phyloP scores from a whole-genome alignment of 2,329 filamentous ascomycete species.

The Fusarium ramigenum region DNA sequence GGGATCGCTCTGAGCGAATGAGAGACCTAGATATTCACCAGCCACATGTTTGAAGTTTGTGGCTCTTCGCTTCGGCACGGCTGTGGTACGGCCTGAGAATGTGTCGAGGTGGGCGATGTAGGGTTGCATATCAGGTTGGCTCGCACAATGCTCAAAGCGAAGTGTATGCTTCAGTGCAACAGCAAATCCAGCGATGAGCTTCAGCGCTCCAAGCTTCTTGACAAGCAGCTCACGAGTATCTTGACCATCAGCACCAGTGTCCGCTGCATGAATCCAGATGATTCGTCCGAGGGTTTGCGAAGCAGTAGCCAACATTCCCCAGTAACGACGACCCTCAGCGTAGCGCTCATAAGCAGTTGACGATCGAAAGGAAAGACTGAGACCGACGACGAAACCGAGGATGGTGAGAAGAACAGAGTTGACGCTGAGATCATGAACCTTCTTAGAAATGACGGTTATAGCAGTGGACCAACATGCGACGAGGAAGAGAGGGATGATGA shows the following conservation, averaged over 20 bases:
- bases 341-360: constrained; percentile 81
- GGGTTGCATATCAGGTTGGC: constrained; percentile 77
- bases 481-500: constrained; percentile 74
- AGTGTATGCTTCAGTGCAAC: constrained; percentile 82
- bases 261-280: constrained; percentile 84
- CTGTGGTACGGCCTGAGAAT: constrained; percentile 64
- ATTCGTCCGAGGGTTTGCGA: constrained; percentile 75
- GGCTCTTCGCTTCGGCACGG: constrained; percentile 51
- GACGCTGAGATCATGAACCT: constrained; percentile 52
- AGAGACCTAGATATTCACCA: constrained; percentile 79
- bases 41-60: constrained; percentile 65
- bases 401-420: constrained; percentile 71
- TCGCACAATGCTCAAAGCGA: constrained; percentile 82
- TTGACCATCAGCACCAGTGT: constrained; percentile 55
- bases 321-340: constrained; percentile 70
- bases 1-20: constrained; percentile 81
- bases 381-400: constrained; percentile 82
- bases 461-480: constrained; percentile 72
- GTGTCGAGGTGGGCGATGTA: constrained; percentile 78
- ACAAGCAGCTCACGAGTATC: constrained; percentile 73
- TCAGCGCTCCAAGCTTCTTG: constrained; percentile 77
- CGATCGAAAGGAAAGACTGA: constrained; percentile 78
- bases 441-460: constrained; percentile 67
- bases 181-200: constrained; percentile 80
- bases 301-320: constrained; percentile 69